Percentiles rank a stretch among this genome's conserved stretches.
Evolutionary conservation across 1,139 yeast genomes (phyloP).

Genomic region (Candida sanyaensis): DNA sequence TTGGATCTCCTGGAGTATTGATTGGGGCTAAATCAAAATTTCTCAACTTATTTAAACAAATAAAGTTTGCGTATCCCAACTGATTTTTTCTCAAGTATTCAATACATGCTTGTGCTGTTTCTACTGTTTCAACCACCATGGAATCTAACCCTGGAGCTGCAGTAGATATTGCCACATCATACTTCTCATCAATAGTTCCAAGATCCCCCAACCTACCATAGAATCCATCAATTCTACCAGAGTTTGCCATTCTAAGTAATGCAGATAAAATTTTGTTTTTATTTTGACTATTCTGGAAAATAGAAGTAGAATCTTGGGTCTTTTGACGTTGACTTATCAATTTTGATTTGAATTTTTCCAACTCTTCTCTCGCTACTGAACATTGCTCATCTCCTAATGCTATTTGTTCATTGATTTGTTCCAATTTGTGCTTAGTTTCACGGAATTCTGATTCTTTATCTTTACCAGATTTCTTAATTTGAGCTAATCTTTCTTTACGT

Average conservation of each 20-base stretch:
- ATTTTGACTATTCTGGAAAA: constrained; percentile 59
- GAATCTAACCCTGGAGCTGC: constrained; percentile 93
- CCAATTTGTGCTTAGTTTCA: constrained; percentile 46
- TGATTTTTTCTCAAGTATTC: constrained; percentile 82
- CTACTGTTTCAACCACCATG: constrained; percentile 92
- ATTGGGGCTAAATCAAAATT: constrained; percentile 60
- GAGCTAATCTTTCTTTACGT: constrained; percentile 48
- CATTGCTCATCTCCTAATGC: constrained; percentile 61
- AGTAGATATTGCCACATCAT: constrained; percentile 92
- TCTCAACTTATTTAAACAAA: constrained; percentile 74
- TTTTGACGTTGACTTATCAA: constrained; percentile 61
- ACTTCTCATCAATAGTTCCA: constrained; percentile 83
- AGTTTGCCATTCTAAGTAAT: constrained; percentile 64
- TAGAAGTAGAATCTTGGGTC: constrained; percentile 63
- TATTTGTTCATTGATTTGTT: constrained; percentile 54
- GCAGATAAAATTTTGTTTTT: constrained; percentile 75
- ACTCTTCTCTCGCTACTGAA: constrained; percentile 44
- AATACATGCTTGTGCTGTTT: constrained; percentile 89
- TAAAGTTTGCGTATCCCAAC: constrained; percentile 88
- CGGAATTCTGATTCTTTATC: constrained; percentile 49
- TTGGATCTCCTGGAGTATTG: constrained; percentile 67
- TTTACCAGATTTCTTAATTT: constrained; percentile 54
- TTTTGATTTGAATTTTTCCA: constrained; percentile 55
- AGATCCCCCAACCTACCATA: constrained; percentile 90
- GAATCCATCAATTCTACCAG: constrained; percentile 86